Conservation (phyloP, 305 asterid genomes). For the Rubia tinctorum region DNA sequence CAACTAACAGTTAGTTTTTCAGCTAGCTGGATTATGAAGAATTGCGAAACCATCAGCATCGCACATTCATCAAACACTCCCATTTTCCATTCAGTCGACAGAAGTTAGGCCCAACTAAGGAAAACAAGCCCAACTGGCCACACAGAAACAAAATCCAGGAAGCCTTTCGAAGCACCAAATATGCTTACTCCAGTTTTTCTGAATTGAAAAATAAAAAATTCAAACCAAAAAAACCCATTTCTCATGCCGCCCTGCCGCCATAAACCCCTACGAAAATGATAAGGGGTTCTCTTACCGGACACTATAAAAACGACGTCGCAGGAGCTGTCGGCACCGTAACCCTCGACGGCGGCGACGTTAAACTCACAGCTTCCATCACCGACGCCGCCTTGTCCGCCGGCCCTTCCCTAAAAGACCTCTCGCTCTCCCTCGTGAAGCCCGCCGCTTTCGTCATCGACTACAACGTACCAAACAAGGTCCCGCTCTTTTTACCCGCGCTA, state of each 20-base stretch:
- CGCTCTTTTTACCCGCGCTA: background rate
- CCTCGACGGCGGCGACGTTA: conserved; percentile 28
- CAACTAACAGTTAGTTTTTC: too few relatives aligned
- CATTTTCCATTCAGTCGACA: too few relatives aligned
- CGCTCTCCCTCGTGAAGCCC: conserved; percentile 29
- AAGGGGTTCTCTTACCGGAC: conserved; percentile 21
- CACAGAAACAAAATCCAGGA: too few relatives aligned
- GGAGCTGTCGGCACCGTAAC: conserved; percentile 29
- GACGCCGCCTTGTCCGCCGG: conserved; percentile 25
- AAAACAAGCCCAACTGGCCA: too few relatives aligned
- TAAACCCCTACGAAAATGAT: conserved; percentile 21
- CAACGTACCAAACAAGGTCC: conserved; percentile 23
- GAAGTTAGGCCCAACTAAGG: too few relatives aligned
- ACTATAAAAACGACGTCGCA: conserved; percentile 20
- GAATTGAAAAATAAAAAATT: background rate
- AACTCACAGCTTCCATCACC: conserved; percentile 21
- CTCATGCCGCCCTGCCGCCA: conserved; percentile 3
- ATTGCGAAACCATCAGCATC: too few relatives aligned
- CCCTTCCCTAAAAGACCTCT: conserved; percentile 18
- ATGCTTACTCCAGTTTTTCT: conserved; percentile 5
- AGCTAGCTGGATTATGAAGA: too few relatives aligned
- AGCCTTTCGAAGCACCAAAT: background rate
- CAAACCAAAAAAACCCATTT: background rate
- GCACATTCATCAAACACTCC: too few relatives aligned
- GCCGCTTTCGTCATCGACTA: conserved; percentile 31